These are phyloP conservation scores for Kondoa subrosea DNA, from an alignment of 768 basidiomycete species.

Conservation along the genomic window DNA sequence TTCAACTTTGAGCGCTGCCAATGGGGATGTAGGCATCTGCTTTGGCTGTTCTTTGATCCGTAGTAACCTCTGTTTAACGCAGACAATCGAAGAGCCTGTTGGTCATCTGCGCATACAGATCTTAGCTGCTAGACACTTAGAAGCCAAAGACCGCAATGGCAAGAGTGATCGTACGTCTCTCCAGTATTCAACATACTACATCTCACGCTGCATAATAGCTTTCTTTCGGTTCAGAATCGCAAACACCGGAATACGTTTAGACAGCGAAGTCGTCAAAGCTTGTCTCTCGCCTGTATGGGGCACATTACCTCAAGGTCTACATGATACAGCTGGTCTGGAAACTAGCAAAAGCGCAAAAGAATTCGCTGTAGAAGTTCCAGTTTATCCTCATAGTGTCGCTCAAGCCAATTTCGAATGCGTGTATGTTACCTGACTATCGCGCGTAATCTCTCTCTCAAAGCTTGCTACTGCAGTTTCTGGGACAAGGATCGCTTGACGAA, in stretches of 20 bases:
- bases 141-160: conserved; percentile 26
- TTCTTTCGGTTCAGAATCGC: conserved; percentile 5
- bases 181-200: neutral
- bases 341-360: conserved; percentile 1
- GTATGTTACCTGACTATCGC: neutral
- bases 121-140: neutral
- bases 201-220: neutral
- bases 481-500: conserved; percentile 66
- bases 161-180: conserved; percentile 24
- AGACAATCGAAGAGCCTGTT: neutral
- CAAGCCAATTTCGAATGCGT: conserved; percentile 5
- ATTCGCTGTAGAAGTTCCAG: conserved; percentile 4
- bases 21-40: neutral
- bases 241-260: conserved; percentile 10
- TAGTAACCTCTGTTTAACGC: no score
- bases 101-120: neutral
- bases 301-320: neutral
- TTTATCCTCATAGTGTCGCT: conserved; percentile 16
- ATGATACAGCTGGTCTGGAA: neutral
- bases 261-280: conserved; percentile 19
- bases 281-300: conserved; percentile 26
- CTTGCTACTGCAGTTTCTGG: conserved; percentile 66
- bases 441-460: neutral
- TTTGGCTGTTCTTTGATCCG: no score
- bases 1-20: neutral